Conservation (phyloP, 2,329 filamentous ascomycete genomes). For the Chrysosporium queenslandicum region DNA sequence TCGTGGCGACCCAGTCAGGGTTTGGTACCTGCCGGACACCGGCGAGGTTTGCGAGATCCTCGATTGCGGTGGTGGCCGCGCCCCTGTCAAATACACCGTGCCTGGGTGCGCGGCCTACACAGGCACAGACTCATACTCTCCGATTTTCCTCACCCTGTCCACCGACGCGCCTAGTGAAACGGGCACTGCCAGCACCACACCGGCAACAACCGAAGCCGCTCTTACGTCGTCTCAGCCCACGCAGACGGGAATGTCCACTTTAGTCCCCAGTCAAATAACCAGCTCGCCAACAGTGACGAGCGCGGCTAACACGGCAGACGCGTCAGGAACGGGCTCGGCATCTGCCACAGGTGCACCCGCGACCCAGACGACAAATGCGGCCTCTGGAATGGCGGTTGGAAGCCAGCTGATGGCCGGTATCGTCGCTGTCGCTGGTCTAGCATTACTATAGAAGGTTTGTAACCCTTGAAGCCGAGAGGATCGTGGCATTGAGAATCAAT, state of each 20-base stretch:
- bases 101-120: constrained; percentile 41
- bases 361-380: background rate
- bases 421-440: background rate
- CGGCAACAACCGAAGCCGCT: background rate
- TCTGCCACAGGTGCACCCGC: background rate
- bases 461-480: too few species aligned
- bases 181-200: background rate
- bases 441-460: background rate
- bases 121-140: constrained; percentile 11
- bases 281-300: constrained; percentile 3
- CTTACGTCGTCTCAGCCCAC: background rate
- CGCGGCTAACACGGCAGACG: background rate
- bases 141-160: constrained; percentile 1
- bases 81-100: constrained; percentile 53
- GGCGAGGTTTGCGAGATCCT: constrained; percentile 55
- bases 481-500: too few species aligned
- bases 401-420: constrained; percentile 4
- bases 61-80: constrained; percentile 59
- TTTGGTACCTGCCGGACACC: constrained; percentile 52
- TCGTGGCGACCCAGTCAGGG: background rate
- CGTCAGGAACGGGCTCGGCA: background rate
- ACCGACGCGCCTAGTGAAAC: background rate
- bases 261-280: background rate
- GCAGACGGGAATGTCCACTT: constrained; percentile 1
- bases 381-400: background rate